phyloP scores from a whole-genome alignment of 1,284 basidiomycete genomes.

The Pseudozyma hubeiensis region DNA sequence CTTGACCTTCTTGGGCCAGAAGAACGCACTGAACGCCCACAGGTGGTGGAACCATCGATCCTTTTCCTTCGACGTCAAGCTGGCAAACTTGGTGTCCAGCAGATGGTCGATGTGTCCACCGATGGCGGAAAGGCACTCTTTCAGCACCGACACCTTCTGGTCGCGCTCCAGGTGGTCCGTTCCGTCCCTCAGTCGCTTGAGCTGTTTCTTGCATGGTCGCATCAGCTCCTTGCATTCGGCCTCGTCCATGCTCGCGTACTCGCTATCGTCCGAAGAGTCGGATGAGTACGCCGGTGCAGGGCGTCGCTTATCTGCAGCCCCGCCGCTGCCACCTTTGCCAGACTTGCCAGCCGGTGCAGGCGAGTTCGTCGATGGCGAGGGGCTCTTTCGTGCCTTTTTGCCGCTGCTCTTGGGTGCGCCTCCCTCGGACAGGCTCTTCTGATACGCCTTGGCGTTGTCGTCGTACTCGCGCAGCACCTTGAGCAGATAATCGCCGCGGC shows the following conservation, averaged over 20 bases:
- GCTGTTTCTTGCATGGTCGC: conserved; percentile 94
- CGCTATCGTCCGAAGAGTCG: conserved; percentile 56
- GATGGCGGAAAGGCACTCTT: conserved; percentile 93
- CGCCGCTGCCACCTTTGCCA: conserved; percentile 5
- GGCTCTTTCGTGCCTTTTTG: conserved; percentile 44
- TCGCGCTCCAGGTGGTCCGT: conserved; percentile 92
- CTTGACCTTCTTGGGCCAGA: conserved; percentile 88
- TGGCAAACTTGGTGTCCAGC: conserved; percentile 76
- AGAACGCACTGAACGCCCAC: conserved; percentile 86
- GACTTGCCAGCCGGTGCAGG: conserved; percentile 47
- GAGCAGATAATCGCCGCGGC: conserved; percentile 93
- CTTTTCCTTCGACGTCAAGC: conserved; percentile 79
- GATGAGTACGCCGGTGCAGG: conserved; percentile 48
- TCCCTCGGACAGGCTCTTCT: conserved; percentile 40
- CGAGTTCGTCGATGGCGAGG: conserved; percentile 36
- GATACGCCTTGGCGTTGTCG: conserved; percentile 50
- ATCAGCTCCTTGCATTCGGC: conserved; percentile 91
- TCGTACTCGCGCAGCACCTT: conserved; percentile 85
- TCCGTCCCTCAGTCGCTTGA: conserved; percentile 90
- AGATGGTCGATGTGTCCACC: conserved; percentile 90
- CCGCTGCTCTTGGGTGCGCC: conserved; percentile 23
- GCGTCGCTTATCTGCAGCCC: conserved; percentile 44
- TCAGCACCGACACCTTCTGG: conserved; percentile 93
- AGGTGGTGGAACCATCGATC: conserved; percentile 91
- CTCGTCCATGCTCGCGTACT: conserved; percentile 87